Base-by-base conservation (phyloP, 2,329 filamentous ascomycete genomes). In the Nemania sp. region DNA sequence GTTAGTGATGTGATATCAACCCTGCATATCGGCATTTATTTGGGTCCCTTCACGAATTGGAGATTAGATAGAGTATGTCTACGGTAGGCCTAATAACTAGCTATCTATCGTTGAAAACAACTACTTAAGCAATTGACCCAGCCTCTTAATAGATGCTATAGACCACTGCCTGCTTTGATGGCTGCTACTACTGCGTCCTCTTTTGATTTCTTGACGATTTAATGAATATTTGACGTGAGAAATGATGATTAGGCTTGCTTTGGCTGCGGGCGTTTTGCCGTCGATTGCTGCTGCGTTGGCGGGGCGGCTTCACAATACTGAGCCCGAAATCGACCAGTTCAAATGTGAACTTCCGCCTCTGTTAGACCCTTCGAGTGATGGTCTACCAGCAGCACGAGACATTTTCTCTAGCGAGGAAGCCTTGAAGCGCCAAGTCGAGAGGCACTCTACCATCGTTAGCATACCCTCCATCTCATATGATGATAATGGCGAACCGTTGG, bases 381-480 rank as follows among this genome's bases (percentile, higher is more conserved):
- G 76, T n/a, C 55, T 79, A 15, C 76, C 76, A 1, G 69, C 76
- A 20, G 74, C 76, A 32, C 63, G 67, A 54, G 74, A 77, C 18
- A 51, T 77, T 20, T 78, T 79, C 66, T 70, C 72, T 10, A 72
- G 70, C 26, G 63, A 76, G 11, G 58, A 75, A 27, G 77, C 76
- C 20, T 65, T 77, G 56, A 72, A 75, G 59, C 79, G 78, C 54
- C 81, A 82, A 62, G 80, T 77, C 18, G 76, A 79, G 60, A 80
- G 77, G 18, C 80, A 80, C 41, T 73, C 75, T 10, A 74, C 77
- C 0, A 83, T 89, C 4, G 87, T 89, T 13, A 81, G 83, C 64
- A 82, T 89, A 49, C 83, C 85, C 0, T 85, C 86, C 0, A 78
- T 88, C 49, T 87, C 82, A 52, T 89, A 84, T 69, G 87, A 89